phyloP scores from a whole-genome alignment of 164 flowering plant species.

The Cinnamomum micranthum region DNA sequence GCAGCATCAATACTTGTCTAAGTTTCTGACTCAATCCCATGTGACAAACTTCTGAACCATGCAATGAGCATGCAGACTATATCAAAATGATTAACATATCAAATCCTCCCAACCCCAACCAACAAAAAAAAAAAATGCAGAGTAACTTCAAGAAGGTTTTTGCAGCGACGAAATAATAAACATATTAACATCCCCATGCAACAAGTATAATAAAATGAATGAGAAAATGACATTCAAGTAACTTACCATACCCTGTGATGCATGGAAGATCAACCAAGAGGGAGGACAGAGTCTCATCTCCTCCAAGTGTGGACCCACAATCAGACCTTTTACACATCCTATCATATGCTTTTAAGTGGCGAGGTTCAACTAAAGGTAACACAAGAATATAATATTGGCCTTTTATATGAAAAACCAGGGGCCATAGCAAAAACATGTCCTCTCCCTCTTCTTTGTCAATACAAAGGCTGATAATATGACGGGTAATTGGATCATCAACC shows the following conservation, averaged over 20 bases:
- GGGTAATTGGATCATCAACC: slow-evolving; percentile 97
- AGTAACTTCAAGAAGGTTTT: background rate
- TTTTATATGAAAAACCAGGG: slow-evolving; percentile 70
- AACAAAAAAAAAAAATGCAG: background rate
- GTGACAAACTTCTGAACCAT: too few relatives aligned
- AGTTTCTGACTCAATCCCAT: too few relatives aligned
- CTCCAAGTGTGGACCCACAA: slow-evolving; percentile 76
- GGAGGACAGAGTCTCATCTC: slow-evolving; percentile 72
- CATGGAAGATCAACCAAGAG: slow-evolving; percentile 87
- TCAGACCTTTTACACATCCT: slow-evolving; percentile 60
- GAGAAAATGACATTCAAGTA: slow-evolving; percentile 14
- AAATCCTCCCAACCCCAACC: background rate
- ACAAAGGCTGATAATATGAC: slow-evolving; percentile 72
- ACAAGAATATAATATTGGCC: slow-evolving; percentile 63
- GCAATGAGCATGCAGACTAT: too few relatives aligned
- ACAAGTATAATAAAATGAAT: too few relatives aligned
- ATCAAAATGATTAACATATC: too few relatives aligned
- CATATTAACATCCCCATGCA: background rate
- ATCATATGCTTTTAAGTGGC: slow-evolving; percentile 57
- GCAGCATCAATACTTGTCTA: too few relatives aligned
- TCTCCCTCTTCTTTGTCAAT: slow-evolving; percentile 58
- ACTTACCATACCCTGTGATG: slow-evolving; percentile 99
- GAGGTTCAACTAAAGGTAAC: slow-evolving; percentile 87
- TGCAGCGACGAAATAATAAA: background rate
- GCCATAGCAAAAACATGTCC: slow-evolving; percentile 58